Base-by-base conservation (phyloP, 768 basidiomycete genomes). In the Mycena kentingensis region DNA sequence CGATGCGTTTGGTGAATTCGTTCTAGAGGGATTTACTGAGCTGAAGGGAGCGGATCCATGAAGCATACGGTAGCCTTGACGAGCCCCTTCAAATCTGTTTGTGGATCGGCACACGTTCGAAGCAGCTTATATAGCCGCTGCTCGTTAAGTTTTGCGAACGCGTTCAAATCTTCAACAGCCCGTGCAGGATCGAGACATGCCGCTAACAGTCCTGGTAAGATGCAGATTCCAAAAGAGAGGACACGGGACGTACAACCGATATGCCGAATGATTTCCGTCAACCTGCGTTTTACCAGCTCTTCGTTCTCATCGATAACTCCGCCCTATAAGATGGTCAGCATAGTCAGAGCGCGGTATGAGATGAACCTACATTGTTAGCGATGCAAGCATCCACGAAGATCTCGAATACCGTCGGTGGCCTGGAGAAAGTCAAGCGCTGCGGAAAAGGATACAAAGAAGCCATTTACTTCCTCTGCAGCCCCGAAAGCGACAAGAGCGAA, bases 81-180 rank as follows among this genome's bases (percentile, higher is more conserved):
- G 8, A 95, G 74, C 5, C 77, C 76, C 68, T 88, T 92, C 22
- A 98, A 69, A 63, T 95, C 91, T 0, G 88, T 85, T 61, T 93
- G 87, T 0, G 88, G 76, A 66, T 97, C 93, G 74, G 91, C 78
- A 58, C 90, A 87, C 0, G 80, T 87, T 67, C 84, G 88, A 34
- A 94, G 74, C 11, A 94, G 74, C 68, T 88, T 93, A 75, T 93
- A 98, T 7, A 95, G 73, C 32, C 93, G 79, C 21, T 78, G 77
- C 65, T 96, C 93, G 65, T 98, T 98, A 36, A 87, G 70, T 53
- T 88, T 88, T 1, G 95, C 94, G 60, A 98, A 99, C 1, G 79
- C 67, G 13, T 81, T 73, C 18, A 99, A 68, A 64, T 98, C 96
- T 54, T 90, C 90, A 2, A 73, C 69, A 0, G 84, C 89, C 63